A percentile compares a stretch with the other conserved stretches of the same genome.
Conservation (phyloP, 1,139 yeast species). For the Casaregolazyma lundiana region DNA sequence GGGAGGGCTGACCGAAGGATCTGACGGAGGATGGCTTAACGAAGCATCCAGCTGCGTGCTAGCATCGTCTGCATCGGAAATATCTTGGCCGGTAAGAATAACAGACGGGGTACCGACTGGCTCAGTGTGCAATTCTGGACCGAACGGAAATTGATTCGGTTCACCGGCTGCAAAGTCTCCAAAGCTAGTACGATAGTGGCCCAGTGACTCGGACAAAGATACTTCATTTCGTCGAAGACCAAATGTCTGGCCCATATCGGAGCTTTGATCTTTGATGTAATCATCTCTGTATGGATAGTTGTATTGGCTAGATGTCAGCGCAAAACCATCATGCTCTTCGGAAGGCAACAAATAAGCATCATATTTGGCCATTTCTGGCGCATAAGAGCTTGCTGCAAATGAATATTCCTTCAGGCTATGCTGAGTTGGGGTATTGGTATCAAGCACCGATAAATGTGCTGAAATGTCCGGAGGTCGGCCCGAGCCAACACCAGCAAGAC, state of each 20-base stretch:
- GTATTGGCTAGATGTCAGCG: background rate
- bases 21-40: background rate
- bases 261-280: background rate
- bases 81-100: background rate
- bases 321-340: background rate
- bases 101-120: background rate
- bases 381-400: background rate
- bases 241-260: background rate
- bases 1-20: background rate
- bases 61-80: too few species aligned
- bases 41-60: background rate
- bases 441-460: background rate
- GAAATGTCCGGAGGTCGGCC: background rate
- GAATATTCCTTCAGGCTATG: background rate
- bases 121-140: background rate
- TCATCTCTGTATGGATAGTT: background rate
- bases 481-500: background rate
- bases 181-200: background rate
- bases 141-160: too few species aligned
- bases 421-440: background rate
- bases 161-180: background rate
- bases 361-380: background rate
- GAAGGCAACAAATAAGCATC: background rate
- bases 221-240: background rate
- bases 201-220: background rate